phyloP scores from a whole-genome alignment of 2,329 filamentous ascomycete genomes.

The Aspergillus sp. region DNA sequence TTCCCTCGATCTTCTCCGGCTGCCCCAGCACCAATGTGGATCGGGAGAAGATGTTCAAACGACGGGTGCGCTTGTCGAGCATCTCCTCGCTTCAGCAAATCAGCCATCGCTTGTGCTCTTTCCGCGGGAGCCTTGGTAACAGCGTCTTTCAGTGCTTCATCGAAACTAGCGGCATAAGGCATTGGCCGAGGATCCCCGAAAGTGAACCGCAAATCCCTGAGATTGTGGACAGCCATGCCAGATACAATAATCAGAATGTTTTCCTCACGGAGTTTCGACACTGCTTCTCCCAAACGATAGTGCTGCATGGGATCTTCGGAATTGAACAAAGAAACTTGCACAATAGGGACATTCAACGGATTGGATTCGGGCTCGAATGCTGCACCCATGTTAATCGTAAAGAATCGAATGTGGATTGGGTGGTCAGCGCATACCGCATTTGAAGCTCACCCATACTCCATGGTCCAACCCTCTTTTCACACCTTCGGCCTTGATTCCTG shows the following conservation, averaged over 20 bases:
- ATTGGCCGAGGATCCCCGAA: conserved; percentile 49
- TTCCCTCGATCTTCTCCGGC: conserved; percentile 50
- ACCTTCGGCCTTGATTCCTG: conserved; percentile 60
- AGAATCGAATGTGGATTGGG: neutral
- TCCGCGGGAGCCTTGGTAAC: conserved; percentile 50
- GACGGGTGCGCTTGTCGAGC: conserved; percentile 63
- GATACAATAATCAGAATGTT: conserved; percentile 68
- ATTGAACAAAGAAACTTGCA: conserved; percentile 70
- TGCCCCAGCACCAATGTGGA: conserved; percentile 59
- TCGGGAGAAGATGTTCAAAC: conserved; percentile 63
- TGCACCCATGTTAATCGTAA: conserved; percentile 18
- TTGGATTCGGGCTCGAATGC: conserved; percentile 64
- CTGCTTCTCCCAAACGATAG: conserved; percentile 65
- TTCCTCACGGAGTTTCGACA: conserved; percentile 65
- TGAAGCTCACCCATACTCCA: conserved; percentile 72
- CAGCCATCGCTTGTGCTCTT: conserved; percentile 46
- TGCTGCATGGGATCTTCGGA: conserved; percentile 65
- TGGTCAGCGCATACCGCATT: conserved; percentile 41
- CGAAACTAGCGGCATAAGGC: conserved; percentile 63
- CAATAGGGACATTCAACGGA: conserved; percentile 65
- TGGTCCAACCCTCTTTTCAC: conserved; percentile 70
- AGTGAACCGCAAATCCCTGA: conserved; percentile 55
- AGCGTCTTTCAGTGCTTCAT: conserved; percentile 67
- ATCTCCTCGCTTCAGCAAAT: conserved; percentile 51
- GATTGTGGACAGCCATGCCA: conserved; percentile 74